Percentiles rank a stretch among this genome's conserved stretches.
These are phyloP conservation scores for Byssoonygena ceratinophila DNA, from an alignment of 2,329 filamentous ascomycete genomes.

Conservation along the genomic window DNA sequence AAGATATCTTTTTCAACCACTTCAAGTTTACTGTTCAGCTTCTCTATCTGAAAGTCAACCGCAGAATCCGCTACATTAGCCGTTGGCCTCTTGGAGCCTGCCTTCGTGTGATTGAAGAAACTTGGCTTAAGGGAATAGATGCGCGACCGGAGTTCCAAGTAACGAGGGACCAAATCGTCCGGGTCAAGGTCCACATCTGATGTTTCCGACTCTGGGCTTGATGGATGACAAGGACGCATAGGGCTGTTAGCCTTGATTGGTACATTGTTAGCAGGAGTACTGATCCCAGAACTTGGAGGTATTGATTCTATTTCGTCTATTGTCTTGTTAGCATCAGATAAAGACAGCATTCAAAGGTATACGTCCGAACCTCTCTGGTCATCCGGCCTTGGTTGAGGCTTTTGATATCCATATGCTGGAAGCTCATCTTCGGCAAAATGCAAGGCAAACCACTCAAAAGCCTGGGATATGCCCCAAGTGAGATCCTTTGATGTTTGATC, in stretches of 20 bases:
- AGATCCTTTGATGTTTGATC: constrained; percentile 50
- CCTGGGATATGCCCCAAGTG: constrained; percentile 78
- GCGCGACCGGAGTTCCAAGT: constrained; percentile 61
- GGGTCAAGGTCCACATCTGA: constrained; percentile 61
- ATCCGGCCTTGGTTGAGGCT: constrained; percentile 15
- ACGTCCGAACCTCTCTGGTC: constrained; percentile 21
- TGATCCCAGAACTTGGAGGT: constrained; percentile 10
- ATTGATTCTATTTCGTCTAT: constrained; percentile 8
- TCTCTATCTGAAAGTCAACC: constrained; percentile 45
- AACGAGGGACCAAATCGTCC: constrained; percentile 63
- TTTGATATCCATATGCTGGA: constrained; percentile 54
- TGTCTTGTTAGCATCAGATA: constrained; percentile 13
- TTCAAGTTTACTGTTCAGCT: constrained; percentile 61
- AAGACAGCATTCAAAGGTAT: background rate
- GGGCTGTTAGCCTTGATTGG: background rate
- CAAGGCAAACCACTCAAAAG: constrained; percentile 80
- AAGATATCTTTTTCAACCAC: constrained; percentile 68
- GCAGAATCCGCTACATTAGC: constrained; percentile 16
- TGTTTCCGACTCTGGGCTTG: constrained; percentile 19
- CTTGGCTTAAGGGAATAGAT: constrained; percentile 53
- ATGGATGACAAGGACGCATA: background rate
- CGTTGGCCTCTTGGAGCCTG: constrained; percentile 34
- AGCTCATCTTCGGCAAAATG: constrained; percentile 60
- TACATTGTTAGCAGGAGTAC: constrained; percentile 7
- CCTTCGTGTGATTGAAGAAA: constrained; percentile 35